Conservation (phyloP, 352 stramenopile species). For the Globisporangium barbulae region DNA sequence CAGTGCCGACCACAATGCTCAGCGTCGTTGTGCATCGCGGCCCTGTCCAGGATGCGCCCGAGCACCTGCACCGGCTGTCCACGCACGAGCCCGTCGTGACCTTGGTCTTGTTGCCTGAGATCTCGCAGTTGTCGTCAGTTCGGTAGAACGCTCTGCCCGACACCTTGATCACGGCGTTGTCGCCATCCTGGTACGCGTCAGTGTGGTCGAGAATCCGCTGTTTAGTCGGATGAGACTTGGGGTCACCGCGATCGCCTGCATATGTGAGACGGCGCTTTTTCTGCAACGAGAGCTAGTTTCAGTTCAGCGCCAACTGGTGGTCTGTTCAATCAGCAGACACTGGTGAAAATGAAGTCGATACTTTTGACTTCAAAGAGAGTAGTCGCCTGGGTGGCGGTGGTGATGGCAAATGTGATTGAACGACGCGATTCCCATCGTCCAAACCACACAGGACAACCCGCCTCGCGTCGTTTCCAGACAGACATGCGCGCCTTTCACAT, state of each 20-base stretch:
- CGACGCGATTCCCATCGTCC: too few species aligned
- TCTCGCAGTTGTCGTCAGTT: constrained; percentile 29
- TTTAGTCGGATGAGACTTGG: constrained; percentile 27
- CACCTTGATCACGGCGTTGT: constrained; percentile 24
- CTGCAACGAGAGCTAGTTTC: too few species aligned
- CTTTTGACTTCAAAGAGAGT: too few species aligned
- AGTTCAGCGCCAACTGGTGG: too few species aligned
- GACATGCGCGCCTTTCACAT: too few species aligned
- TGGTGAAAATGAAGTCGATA: too few species aligned
- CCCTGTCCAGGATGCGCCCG: constrained; percentile 27
- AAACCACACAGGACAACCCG: too few species aligned
- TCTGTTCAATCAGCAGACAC: too few species aligned
- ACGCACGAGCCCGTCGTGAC: constrained; percentile 31
- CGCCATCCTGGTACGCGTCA: constrained; percentile 26
- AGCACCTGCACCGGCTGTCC: constrained; percentile 29
- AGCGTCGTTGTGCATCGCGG: constrained; percentile 27
- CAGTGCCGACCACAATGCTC: not conserved
- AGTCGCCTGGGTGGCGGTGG: too few species aligned
- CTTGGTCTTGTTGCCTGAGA: constrained; percentile 19
- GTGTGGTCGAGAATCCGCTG: constrained; percentile 35
- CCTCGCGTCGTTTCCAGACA: too few species aligned
- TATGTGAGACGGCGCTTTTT: too few species aligned
- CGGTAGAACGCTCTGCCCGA: constrained; percentile 25
- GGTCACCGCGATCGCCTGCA: constrained; percentile 33
- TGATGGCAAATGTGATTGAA: too few species aligned